Evolutionary conservation across 371 early-diverging fungal species (phyloP), one percentile per base, ranked within the genome.

Genomic region (Mucor racemosus): DNA sequence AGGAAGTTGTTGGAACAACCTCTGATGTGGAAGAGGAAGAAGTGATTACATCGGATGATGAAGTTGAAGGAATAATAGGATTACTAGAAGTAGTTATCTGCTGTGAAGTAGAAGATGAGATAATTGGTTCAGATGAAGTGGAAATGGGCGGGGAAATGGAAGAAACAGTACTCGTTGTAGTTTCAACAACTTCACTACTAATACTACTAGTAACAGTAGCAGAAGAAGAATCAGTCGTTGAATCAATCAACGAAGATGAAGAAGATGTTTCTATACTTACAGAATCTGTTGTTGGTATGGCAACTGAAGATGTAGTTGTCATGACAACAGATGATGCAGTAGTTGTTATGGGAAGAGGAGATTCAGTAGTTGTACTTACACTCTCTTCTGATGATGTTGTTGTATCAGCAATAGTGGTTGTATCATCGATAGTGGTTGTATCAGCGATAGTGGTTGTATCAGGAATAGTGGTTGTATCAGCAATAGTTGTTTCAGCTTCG

Each of bases 331-430:
- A 34, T 46, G 46, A 46, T 34, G 54, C 19, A 58, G 58, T 40
- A 14, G 46, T 39, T 33, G 60, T 60, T 7, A 14, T 46, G 9
- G 34, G 14, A 60, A 35, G 26, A 59, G 41, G 19, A 39, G 41
- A 21, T 26, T 26, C 26, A 14, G 40, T 15, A 39, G 50, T 36
- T 14, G 57, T 41, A 50, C 42, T 64, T 26, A 35, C 36, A 36
- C 38, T n/a, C 14, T 26, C 41, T 63, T 54, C 64, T 34, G 64
- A 44, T 0, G 48, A 26, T n/a, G 61, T 56, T 15, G 56, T 64
- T 35, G 65, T 56, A 10, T 53, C 57, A 33, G 39, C 54, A 42
- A 44, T 31, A 46, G 64, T 56, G 5, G 64, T 33, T 15, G 64
- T 55, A 26, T 26, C 26, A 26, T 1, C 26, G 26, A 26, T 26